A percentile compares a stretch with the other conserved stretches of the same genome.
phyloP scores from a whole-genome alignment of 345 rosid genomes.

The Clausena lansium region DNA sequence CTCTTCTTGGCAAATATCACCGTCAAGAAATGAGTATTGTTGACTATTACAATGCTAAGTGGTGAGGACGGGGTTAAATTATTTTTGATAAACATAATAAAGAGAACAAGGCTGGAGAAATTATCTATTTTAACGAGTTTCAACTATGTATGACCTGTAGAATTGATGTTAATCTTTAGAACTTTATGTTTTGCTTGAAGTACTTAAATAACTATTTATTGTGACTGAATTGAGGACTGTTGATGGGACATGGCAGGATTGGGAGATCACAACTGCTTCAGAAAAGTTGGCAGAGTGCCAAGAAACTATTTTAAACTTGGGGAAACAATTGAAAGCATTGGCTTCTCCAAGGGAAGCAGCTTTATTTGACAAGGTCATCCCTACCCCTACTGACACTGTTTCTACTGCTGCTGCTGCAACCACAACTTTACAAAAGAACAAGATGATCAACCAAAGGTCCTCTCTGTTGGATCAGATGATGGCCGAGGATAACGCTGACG shows the following conservation, averaged over 20 bases:
- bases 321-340: constrained; percentile 86
- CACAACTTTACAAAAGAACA: constrained; percentile 36
- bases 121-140: neutral
- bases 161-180: neutral
- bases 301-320: constrained; percentile 77
- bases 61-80: neutral
- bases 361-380: constrained; percentile 48
- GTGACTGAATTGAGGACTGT: neutral
- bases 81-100: neutral
- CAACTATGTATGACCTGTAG: neutral
- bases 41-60: neutral
- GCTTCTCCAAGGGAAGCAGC: constrained; percentile 59
- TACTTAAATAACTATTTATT: neutral
- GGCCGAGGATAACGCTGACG: constrained; percentile 57
- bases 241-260: constrained; percentile 47
- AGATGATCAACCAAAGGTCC: constrained; percentile 50
- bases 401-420: constrained; percentile 17
- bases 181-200: neutral
- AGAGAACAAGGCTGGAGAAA: neutral
- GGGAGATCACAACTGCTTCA: constrained; percentile 90
- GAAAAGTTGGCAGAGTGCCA: constrained; percentile 94
- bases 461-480: constrained; percentile 84
- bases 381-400: constrained; percentile 29
- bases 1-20: neutral
- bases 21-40: neutral